These are phyloP conservation scores for Coemansia reversa DNA, from an alignment of 192 early-diverging fungal species.

Conservation along the genomic window DNA sequence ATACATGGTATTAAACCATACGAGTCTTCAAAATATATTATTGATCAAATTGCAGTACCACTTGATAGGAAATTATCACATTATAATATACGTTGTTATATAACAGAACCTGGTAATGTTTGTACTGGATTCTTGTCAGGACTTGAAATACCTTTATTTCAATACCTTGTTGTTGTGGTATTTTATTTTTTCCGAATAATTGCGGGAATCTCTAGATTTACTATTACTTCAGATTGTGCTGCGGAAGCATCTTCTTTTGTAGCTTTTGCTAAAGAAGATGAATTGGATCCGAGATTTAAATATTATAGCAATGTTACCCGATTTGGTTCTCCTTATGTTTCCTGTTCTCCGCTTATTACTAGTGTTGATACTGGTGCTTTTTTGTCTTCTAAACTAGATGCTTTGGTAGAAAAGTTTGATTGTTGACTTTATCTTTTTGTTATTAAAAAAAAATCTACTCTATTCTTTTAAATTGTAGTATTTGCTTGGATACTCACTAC, in stretches of 20 bases:
- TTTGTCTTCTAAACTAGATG: slow-evolving; percentile 23
- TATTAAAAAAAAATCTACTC: no score
- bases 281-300: slow-evolving; percentile 33
- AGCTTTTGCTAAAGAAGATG: slow-evolving; percentile 7
- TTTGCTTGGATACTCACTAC: no score
- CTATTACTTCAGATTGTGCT: slow-evolving; percentile 28
- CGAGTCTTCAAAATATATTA: slow-evolving; percentile 54
- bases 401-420: slow-evolving; percentile 13
- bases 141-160: slow-evolving; percentile 18
- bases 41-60: slow-evolving; percentile 40
- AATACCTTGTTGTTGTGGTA: slow-evolving; percentile 14
- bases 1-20: slow-evolving; percentile 42
- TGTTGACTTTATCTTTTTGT: background rate
- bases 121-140: slow-evolving; percentile 30
- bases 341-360: slow-evolving; percentile 6
- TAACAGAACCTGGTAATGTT: slow-evolving; percentile 53
- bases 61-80: slow-evolving; percentile 24
- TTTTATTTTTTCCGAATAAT: slow-evolving; percentile 34
- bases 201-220: slow-evolving; percentile 27
- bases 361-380: slow-evolving; percentile 10
- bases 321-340: slow-evolving; percentile 22
- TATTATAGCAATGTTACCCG: slow-evolving; percentile 38
- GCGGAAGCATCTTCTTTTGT: slow-evolving; percentile 15
- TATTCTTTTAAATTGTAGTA: no score
- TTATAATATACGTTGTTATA: slow-evolving; percentile 19